Evolutionary conservation across 345 rosid species (phyloP), one percentile per base, ranked within the genome.

Genomic region (Salix koriyanagi): DNA sequence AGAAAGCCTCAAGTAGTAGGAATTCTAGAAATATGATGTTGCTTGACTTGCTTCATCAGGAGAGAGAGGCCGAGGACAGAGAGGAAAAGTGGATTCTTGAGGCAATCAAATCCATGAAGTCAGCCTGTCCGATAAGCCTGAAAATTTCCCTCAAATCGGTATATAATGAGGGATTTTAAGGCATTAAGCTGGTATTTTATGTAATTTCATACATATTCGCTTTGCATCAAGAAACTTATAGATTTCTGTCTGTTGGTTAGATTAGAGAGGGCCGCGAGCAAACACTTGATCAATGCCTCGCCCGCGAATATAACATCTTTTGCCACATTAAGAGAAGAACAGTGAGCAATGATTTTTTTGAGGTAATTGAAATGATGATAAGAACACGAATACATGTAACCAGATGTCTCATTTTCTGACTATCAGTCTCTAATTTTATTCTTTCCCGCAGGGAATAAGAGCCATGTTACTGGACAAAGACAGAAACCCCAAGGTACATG

Each of bases 111-210:
- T 75, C 75, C 25, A 79, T 82, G 52, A 79, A 79, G 44, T 71
- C 79, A 9, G 52, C 83, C 23, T 65, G 79, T 54, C 87, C 83
- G 2, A 19, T 32, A 11, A 66, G 87, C 60, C 85, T 79, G 2
- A 84, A 84, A 60, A 14, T 79, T 14, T 48, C 76, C 60, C 85
- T 81, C 1, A 70, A 69, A 81, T 65, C 75, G 70, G 85, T 84
- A 70, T 50, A 18, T 0, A 5, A 18, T 0, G 4, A 6, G 56
- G 7, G 19, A 5, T 50, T 34, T 34, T 9, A 28, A 26, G 16
- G 12, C 32, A 65, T 65, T 65, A 65, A 11, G 13, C 15, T n/a
- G 3, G 16, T 65, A 13, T 26, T 15, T 30, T 30, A 3, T 2
- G 8, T 26, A 15, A 30, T 11, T 65, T 11, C 30, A 19, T 61